Evolutionary conservation across 495 filamentous ascomycete species (phyloP), one percentile per base, ranked within the genome.

Genomic region (Xanthoparmelia taractica): DNA sequence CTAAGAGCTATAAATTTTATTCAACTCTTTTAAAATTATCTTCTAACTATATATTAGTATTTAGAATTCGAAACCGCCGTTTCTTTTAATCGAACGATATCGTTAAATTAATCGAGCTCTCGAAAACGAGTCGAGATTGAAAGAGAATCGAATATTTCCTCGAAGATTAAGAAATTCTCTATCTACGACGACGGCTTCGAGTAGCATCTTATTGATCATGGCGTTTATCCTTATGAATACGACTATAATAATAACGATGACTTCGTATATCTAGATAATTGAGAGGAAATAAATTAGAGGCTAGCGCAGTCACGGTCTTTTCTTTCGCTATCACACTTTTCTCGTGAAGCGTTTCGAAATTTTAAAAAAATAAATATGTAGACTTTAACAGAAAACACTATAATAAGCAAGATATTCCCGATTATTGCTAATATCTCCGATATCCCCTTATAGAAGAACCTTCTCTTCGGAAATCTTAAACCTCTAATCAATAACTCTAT

Each of bases 401-500:
- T n/a, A n/a, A n/a, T n/a, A n/a, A n/a, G n/a, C n/a, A n/a, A n/a
- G n/a, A n/a, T n/a, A 43, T 37, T 37, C 57, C 52, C 25, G 38
- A 17, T 41, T 6, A 41, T 41, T 41, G 15, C 38, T 41, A 6
- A 6, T 17, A 41, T 17, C 38, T 1, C 15, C 38, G 38, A 41
- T 29, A 68, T 65, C 59, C 68, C 40, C 18, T 61, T 57, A 17
- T 68, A 65, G 59, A 64, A 67, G 54, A 68, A 65, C 29, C 57
- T 73, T 29, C 61, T 59, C 7, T 77, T 78, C 60, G 69, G 48
- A 50, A 76, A 76, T 57, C 65, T 78, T 33, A 62, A 71, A 17
- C 63, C 50, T 58, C 54, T 77, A 17, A 73, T 66, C n/a, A 68
- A 75, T 47, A 7, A n/a, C 34, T 66, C 58, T 31, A 59, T 78